Evolutionary conservation across 352 stramenopile species (phyloP), one percentile per base, ranked within the genome.

Genomic region (Phytophthora quininea): DNA sequence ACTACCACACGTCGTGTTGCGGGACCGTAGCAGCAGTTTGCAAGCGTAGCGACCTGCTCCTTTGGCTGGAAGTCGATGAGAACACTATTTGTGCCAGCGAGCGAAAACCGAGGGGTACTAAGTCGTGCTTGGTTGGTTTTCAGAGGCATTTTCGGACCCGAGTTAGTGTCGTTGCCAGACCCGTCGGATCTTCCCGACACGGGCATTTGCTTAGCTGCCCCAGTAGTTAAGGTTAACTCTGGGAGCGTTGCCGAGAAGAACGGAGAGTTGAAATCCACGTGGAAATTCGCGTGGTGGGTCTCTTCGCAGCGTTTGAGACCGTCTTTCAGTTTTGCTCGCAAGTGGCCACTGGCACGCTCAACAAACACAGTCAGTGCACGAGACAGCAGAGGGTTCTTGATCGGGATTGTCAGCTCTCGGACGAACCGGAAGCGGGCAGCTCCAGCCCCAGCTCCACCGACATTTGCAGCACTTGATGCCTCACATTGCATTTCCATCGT

Each of bases 401-500:
- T 65, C 0, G 88, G 86, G 1, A 98, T 66, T 0, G 80, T 76
- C n/a, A 98, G 35, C 30, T 93, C 84, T 15, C 83, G 73, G n/a
- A 89, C 65, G 42, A 93, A 92, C 24, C 85, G 84, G 3, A 78
- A 77, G 0, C 79, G 69, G 11, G 55, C 63, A 29, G 55, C 31
- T 3, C 51, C 40, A 7, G 55, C 43, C 3, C 31, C 56, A 24
- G 14, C 49, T 47, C 50, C 32, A 4, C 60, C 50, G 2, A 54
- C 60, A 35, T 14, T 61, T 15, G 56, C 54, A 32, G 58, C 56
- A 9, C 30, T 48, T 2, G 61, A 64, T 0, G 67, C 62, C 31
- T 97, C 90, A 31, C 93, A 91, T 47, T 91, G 79, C 12, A 98
- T 89, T 57, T 91, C 79, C 4, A 98, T 58, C 5, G 75, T 90